phyloP scores from a whole-genome alignment of 345 rosid genomes.

The Pugionium cornutum region DNA sequence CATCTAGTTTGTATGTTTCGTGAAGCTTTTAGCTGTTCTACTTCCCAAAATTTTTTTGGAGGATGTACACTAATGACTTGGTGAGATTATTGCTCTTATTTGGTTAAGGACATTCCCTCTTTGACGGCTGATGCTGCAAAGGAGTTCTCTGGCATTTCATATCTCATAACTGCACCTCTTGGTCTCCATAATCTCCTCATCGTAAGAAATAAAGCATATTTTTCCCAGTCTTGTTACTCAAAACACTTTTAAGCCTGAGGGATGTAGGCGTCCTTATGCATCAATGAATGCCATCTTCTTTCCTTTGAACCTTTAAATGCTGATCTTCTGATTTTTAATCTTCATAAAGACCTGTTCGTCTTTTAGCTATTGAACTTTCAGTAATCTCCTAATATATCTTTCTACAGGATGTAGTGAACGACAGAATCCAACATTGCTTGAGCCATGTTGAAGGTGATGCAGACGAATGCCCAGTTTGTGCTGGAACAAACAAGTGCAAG shows the following conservation, averaged over 20 bases:
- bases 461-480: slow-evolving; percentile 74
- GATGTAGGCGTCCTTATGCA: slow-evolving; percentile 1
- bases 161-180: slow-evolving; percentile 83
- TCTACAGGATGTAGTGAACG: slow-evolving; percentile 74
- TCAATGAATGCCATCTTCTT: not conserved
- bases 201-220: slow-evolving; percentile 47
- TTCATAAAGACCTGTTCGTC: no score
- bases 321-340: not conserved
- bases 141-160: slow-evolving; percentile 66
- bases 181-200: slow-evolving; percentile 83
- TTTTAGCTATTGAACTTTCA: not conserved
- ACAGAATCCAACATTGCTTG: slow-evolving; percentile 77
- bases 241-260: not conserved
- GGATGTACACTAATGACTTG: not conserved
- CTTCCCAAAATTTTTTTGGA: not conserved
- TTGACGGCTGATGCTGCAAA: slow-evolving; percentile 92
- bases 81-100: slow-evolving; percentile 10
- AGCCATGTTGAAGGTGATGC: slow-evolving; percentile 74
- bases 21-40: not conserved
- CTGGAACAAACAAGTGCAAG: slow-evolving; percentile 85
- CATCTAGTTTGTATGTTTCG: slow-evolving; percentile 23
- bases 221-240: not conserved
- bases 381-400: slow-evolving; percentile 4
- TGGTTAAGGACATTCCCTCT: slow-evolving; percentile 71
- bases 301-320: slow-evolving; percentile 6